Evolutionary conservation across 169 alveolate species (phyloP).

Genomic region (Fabrea salina): DNA sequence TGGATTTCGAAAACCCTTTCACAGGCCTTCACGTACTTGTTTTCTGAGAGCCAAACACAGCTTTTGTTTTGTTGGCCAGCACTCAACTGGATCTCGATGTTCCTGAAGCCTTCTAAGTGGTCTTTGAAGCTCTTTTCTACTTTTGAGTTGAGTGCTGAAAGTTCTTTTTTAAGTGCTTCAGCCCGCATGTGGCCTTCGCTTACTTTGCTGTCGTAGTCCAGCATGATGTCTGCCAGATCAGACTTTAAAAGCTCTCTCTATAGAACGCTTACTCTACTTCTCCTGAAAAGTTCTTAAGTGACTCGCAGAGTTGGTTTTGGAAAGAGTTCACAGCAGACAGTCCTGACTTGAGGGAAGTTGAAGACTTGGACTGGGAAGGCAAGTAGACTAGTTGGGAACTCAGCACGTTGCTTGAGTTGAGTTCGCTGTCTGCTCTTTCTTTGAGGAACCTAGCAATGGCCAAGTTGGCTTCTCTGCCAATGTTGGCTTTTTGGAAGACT

Average conservation of each 20-base stretch:
- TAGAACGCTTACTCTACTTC: background rate
- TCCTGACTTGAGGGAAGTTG: background rate
- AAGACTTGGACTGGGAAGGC: background rate
- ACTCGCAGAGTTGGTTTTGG: background rate
- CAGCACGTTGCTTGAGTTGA: background rate
- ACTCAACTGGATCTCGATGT: background rate
- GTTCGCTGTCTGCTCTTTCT: constrained; percentile 1
- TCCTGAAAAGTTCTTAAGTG: background rate
- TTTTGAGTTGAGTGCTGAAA: background rate
- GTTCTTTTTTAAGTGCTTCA: background rate
- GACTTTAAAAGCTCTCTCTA: background rate
- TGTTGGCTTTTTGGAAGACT: background rate
- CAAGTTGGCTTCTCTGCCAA: background rate
- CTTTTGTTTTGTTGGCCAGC: background rate
- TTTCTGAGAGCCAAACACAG: constrained; percentile 1
- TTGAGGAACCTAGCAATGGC: background rate
- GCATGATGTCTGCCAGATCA: background rate
- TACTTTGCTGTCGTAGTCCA: background rate
- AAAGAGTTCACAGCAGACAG: background rate
- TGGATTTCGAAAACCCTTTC: background rate
- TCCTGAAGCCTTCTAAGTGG: background rate
- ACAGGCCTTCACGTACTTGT: background rate
- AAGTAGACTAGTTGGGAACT: background rate
- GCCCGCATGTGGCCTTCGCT: background rate
- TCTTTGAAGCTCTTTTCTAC: constrained; percentile 1